phyloP scores from a whole-genome alignment of 805 yeast species.

The Myxozyma monticola region DNA sequence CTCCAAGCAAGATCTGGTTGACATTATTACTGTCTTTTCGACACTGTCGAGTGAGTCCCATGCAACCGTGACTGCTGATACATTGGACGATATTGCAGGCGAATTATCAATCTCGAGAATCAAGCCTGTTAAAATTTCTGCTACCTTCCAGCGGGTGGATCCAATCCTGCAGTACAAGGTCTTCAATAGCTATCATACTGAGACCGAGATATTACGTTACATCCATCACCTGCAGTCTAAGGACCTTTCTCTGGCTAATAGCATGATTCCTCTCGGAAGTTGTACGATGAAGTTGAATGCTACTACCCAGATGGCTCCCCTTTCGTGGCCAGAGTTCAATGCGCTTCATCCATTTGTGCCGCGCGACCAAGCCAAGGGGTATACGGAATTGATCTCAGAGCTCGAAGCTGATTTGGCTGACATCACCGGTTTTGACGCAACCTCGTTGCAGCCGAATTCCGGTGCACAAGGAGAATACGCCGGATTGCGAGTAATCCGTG shows the following conservation, averaged over 20 bases:
- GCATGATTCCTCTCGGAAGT: constrained; percentile 97
- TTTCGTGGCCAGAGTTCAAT: constrained; percentile 92
- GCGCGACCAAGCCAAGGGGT: constrained; percentile 82
- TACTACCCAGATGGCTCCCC: constrained; percentile 90
- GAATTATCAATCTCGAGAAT: constrained; percentile 39
- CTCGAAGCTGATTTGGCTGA: constrained; percentile 82
- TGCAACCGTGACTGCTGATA: constrained; percentile 9
- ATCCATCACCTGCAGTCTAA: constrained; percentile 78
- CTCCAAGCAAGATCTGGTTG: constrained; percentile 57
- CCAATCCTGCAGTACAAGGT: constrained; percentile 63
- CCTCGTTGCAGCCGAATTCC: constrained; percentile 93
- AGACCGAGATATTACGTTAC: constrained; percentile 92
- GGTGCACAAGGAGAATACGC: constrained; percentile 99
- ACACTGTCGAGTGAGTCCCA: background rate
- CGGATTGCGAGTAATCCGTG: constrained; percentile 81
- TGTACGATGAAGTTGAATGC: constrained; percentile 98
- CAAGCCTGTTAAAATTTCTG: constrained; percentile 57
- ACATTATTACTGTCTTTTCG: constrained; percentile 65
- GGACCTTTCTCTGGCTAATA: constrained; percentile 89
- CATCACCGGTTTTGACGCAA: constrained; percentile 89
- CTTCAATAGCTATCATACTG: constrained; percentile 86
- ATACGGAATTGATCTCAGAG: constrained; percentile 69
- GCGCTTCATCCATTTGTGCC: constrained; percentile 94
- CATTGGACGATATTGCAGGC: constrained; percentile 23
- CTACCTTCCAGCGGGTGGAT: constrained; percentile 36